A percentile compares a stretch with the other conserved stretches of the same genome.
Conservation (phyloP, 2,329 filamentous ascomycete genomes). For the Didymella glomerata region DNA sequence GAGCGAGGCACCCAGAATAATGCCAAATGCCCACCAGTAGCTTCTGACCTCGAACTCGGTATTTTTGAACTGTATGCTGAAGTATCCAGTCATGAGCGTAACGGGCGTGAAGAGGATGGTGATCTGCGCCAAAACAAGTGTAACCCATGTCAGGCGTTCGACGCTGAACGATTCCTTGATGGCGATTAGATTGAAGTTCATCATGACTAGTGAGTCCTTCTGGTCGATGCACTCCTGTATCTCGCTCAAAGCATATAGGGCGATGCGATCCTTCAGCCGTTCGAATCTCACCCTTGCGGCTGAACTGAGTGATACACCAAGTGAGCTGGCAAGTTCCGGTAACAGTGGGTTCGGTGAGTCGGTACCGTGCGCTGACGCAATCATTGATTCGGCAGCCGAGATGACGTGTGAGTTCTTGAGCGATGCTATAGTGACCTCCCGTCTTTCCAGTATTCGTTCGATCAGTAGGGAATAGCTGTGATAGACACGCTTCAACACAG, state of each 20-base stretch:
- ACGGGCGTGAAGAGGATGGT: conserved; percentile 80
- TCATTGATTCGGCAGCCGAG: conserved; percentile 41
- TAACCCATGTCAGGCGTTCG: conserved; percentile 74
- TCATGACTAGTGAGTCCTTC: conserved; percentile 73
- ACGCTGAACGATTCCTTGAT: conserved; percentile 78
- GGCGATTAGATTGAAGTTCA: conserved; percentile 80
- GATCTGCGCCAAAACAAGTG: conserved; percentile 76
- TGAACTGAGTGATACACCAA: conserved; percentile 57
- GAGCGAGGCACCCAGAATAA: conserved; percentile 68
- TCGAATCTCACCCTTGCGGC: conserved; percentile 67
- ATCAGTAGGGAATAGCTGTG: conserved; percentile 68
- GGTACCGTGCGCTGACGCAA: conserved; percentile 33
- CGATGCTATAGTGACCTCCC: conserved; percentile 54
- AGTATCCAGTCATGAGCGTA: conserved; percentile 77
- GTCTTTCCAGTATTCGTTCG: conserved; percentile 62
- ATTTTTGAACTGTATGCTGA: conserved; percentile 70
- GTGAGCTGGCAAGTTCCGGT: conserved; percentile 49
- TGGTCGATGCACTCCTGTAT: conserved; percentile 72
- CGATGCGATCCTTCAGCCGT: conserved; percentile 66
- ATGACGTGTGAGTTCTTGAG: conserved; percentile 56
- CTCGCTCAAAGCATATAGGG: conserved; percentile 68
- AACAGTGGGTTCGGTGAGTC: conserved; percentile 34
- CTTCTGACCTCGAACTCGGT: conserved; percentile 67
- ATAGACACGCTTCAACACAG: conserved; percentile 68
- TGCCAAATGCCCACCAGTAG: conserved; percentile 74